Percentiles rank a stretch among this genome's conserved stretches.
Conservation (phyloP, 2,329 filamentous ascomycete genomes). For the Colletotrichum sp. region DNA sequence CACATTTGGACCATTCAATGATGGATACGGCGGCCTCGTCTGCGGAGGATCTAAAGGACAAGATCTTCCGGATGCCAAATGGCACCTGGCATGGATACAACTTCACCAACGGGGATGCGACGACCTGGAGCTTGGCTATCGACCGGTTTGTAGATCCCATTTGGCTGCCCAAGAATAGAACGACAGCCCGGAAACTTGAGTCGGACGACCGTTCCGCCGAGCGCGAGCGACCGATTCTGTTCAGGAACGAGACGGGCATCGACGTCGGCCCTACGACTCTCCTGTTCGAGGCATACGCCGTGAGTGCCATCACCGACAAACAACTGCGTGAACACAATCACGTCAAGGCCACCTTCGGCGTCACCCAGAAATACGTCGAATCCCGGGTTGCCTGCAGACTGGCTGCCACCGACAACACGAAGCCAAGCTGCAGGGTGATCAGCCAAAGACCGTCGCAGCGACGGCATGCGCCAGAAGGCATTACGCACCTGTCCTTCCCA, state of each 20-base stretch:
- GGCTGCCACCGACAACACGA: background rate
- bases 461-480: background rate
- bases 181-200: background rate
- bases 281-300: background rate
- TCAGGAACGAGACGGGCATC: background rate
- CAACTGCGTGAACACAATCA: background rate
- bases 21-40: background rate
- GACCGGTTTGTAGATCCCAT: background rate
- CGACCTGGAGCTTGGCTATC: background rate
- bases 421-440: background rate
- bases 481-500: background rate
- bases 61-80: background rate
- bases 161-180: background rate
- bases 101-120: background rate
- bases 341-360: background rate
- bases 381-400: background rate
- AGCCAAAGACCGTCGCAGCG: background rate
- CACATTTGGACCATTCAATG: background rate
- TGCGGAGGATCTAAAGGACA: background rate
- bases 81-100: background rate
- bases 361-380: background rate
- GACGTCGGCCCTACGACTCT: background rate
- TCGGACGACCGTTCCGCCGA: background rate
- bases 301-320: background rate
- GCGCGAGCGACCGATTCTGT: background rate